These are phyloP conservation scores for Phyllosticta citrichinensis DNA, from an alignment of 2,329 filamentous ascomycete species.

Conservation along the genomic window DNA sequence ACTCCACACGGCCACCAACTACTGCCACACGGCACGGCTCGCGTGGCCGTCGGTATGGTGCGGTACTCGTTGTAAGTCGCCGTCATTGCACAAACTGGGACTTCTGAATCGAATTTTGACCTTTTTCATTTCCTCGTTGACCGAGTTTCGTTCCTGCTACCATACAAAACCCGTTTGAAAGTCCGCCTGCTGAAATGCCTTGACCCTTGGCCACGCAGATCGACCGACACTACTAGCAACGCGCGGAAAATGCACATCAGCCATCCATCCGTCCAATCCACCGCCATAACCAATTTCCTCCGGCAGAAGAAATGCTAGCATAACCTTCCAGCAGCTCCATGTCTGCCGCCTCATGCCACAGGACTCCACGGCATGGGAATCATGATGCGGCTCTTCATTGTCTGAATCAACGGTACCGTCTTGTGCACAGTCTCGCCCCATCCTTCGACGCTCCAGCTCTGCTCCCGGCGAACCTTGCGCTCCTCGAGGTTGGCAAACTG, in stretches of 20 bases:
- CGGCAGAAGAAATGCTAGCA: background rate
- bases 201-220: background rate
- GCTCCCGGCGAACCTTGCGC: slow-evolving; percentile 77
- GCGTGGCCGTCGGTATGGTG: background rate
- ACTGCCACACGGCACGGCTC: background rate
- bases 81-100: background rate
- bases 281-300: background rate
- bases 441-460: slow-evolving; percentile 90
- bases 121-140: background rate
- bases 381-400: slow-evolving; percentile 88
- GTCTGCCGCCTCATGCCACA: slow-evolving; percentile 23
- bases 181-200: background rate
- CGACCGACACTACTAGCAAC: background rate
- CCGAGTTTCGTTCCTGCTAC: background rate
- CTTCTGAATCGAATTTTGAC: background rate
- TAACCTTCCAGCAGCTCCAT: background rate
- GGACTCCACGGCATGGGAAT: slow-evolving; percentile 96
- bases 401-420: slow-evolving; percentile 93
- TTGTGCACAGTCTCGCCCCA: slow-evolving; percentile 98
- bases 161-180: background rate
- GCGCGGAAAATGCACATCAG: background rate
- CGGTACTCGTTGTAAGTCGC: too few relatives aligned
- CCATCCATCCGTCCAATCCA: background rate
- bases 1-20: background rate
- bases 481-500: slow-evolving; percentile 97